Base-by-base conservation (phyloP, 805 yeast genomes). In the Tetrapisispora taiwanensis region DNA sequence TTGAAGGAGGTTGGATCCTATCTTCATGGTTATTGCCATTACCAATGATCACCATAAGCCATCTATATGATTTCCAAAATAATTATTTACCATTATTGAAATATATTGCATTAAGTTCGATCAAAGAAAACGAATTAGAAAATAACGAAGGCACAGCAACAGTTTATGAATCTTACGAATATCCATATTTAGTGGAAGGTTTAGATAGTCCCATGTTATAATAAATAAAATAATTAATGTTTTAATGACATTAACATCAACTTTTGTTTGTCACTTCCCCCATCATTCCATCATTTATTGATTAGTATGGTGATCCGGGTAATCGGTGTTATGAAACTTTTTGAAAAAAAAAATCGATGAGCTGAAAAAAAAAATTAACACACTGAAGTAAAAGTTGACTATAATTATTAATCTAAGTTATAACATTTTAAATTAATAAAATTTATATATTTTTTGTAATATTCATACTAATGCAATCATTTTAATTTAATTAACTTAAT, bases 131-230 rank as follows among this genome's bases (percentile, higher is more conserved):
- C 44, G 72, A 70, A 39, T 55, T 61, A 17, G 58, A 28, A 26
- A 51, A 33, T 56, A 58, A 42, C 45, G 62, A 2, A 44, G 46
- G 48, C 48, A 51, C 4, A 48, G n/a, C 17, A n/a, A 24, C 13
- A 22, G 55, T 14, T 46, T 46, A 61, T 33, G 62, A 77, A 51
- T 77, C 77, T 7, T 90, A 88, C 53, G 80, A 78, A 38, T 89
- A 85, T 60, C 95, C 95, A 2, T 76, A 76, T 51, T 63, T 86
- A 52, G 71, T 80, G 0, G 75, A 73, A 41, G 74, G 76, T 5
- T 65, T 90, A 37, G 95, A 87, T 51, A 95, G 95, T 0, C 96
- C 97, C 0, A 76, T 94, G 76, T 69, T 89, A 30, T 83, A 51
- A n/a, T n/a, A n/a, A n/a, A n/a, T n/a, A n/a, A n/a, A n/a, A n/a